phyloP scores from a whole-genome alignment of 2,329 filamentous ascomycete species.

The Fusarium fracticaudum region DNA sequence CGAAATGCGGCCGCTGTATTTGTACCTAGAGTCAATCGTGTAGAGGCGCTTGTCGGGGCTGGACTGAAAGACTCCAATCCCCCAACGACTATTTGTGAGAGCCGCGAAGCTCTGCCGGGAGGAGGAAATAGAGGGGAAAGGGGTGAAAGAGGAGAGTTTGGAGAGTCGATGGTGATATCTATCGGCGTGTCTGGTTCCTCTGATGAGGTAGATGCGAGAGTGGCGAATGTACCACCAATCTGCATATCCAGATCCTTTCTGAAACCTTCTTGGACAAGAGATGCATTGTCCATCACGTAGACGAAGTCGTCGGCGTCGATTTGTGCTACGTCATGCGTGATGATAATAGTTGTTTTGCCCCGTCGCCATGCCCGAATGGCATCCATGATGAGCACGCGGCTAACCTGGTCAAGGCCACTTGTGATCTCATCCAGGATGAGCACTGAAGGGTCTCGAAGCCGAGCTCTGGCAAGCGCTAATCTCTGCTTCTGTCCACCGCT shows the following conservation, averaged over 20 bases:
- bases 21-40: constrained; percentile 34
- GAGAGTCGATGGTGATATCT: constrained; percentile 28
- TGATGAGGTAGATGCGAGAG: constrained; percentile 45
- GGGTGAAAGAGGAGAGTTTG: constrained; percentile 8
- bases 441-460: constrained; percentile 79
- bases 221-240: constrained; percentile 57
- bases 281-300: constrained; percentile 79
- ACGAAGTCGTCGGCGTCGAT: constrained; percentile 79
- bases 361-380: constrained; percentile 80
- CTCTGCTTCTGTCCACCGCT: constrained; percentile 89
- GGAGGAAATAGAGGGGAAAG: constrained; percentile 11
- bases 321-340: constrained; percentile 88
- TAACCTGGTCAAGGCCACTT: constrained; percentile 83
- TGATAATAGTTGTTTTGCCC: constrained; percentile 88
- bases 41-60: constrained; percentile 17
- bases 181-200: constrained; percentile 2
- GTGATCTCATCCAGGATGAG: constrained; percentile 91
- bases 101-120: constrained; percentile 12
- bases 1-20: constrained; percentile 31
- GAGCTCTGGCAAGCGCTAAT: constrained; percentile 81
- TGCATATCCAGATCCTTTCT: constrained; percentile 62
- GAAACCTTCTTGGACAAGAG: constrained; percentile 75
- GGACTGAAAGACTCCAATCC: constrained; percentile 27
- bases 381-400: constrained; percentile 73
- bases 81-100: constrained; percentile 34